Percentiles rank a stretch among this genome's conserved stretches.
phyloP scores from a whole-genome alignment of 129 eudicot genomes.

The Chrysanthemum makinoi region DNA sequence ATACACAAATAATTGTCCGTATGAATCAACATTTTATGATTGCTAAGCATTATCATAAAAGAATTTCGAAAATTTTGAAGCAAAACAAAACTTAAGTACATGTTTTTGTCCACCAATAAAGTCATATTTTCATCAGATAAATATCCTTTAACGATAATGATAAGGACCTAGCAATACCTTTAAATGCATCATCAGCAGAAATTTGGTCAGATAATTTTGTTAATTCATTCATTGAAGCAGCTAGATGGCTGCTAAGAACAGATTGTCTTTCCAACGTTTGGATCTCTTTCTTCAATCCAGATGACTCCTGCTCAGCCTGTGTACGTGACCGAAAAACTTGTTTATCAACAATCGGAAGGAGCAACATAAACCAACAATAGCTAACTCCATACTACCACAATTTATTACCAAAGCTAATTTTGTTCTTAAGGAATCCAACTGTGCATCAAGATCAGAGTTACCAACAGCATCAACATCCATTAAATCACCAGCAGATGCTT shows the following conservation, averaged over 20 bases:
- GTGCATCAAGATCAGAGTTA: conserved; percentile 53
- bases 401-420: conserved; percentile 53
- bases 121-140: background rate
- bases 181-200: conserved; percentile 39
- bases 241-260: conserved; percentile 37
- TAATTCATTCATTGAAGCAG: conserved; percentile 53
- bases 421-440: conserved; percentile 59
- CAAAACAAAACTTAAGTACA: background rate
- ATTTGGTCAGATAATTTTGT: conserved; percentile 49
- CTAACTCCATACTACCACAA: background rate
- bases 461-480: conserved; percentile 52
- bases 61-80: conserved; percentile 12
- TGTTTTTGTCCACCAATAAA: conserved; percentile 8
- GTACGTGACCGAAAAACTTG: background rate
- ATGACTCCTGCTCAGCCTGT: conserved; percentile 68
- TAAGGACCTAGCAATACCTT: conserved; percentile 29
- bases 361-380: conserved; percentile 6
- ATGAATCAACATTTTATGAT: background rate
- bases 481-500: conserved; percentile 39
- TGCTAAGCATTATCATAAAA: background rate
- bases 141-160: background rate
- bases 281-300: conserved; percentile 59
- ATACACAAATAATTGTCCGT: background rate
- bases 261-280: conserved; percentile 59
- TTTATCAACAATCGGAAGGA: background rate